Evolutionary conservation across 2,329 filamentous ascomycete species (phyloP).

Genomic region (Microsporum audouinii): DNA sequence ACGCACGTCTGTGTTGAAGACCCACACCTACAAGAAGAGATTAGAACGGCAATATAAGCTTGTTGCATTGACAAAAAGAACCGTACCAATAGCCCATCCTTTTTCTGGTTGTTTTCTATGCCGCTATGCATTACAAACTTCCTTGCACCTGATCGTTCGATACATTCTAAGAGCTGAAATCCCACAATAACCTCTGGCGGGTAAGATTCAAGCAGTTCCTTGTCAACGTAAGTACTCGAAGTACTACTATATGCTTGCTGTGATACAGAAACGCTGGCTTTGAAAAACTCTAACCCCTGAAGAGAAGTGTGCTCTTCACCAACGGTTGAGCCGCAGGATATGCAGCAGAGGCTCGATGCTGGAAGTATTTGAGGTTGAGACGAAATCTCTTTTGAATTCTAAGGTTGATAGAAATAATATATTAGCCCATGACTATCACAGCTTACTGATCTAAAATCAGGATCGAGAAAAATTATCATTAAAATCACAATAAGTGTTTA

Average conservation of each 20-base stretch:
- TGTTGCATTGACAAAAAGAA: background rate
- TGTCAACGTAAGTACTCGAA: constrained; percentile 17
- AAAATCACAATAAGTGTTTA: background rate
- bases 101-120: constrained; percentile 11
- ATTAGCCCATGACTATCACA: background rate
- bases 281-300: constrained; percentile 34
- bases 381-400: background rate
- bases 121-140: constrained; percentile 42
- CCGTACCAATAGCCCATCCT: constrained; percentile 29
- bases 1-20: constrained; percentile 49
- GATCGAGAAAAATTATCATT: background rate
- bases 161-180: constrained; percentile 45
- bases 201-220: constrained; percentile 23
- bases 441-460: background rate
- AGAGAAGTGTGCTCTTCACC: constrained; percentile 30
- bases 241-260: constrained; percentile 3
- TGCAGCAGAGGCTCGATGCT: constrained; percentile 19
- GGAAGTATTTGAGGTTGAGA: background rate
- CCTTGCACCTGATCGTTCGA: constrained; percentile 45
- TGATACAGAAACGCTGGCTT: constrained; percentile 34
- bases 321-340: constrained; percentile 22
- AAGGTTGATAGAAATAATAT: background rate
- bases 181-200: constrained; percentile 35
- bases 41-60: background rate
- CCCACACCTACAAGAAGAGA: constrained; percentile 38